Evolutionary conservation across 2,329 filamentous ascomycete species (phyloP).

Genomic region (Aspergillus ochraceus): DNA sequence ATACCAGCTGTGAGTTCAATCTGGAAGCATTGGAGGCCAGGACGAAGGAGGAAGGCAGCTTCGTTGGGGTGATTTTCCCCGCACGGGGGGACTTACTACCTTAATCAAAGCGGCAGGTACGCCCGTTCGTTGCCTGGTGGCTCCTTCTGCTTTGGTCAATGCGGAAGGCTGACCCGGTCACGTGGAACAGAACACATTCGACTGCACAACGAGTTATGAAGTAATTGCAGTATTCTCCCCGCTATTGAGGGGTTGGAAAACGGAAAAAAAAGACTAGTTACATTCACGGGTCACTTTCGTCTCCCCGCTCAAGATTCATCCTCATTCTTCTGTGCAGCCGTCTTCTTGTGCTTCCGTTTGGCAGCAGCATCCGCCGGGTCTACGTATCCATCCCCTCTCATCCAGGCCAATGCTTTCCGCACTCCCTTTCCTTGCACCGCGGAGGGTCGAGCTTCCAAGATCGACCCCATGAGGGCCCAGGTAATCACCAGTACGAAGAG

Average conservation of each 20-base stretch:
- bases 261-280: no score
- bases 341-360: slow-evolving; percentile 35
- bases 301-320: neutral
- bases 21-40: neutral
- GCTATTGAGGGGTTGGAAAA: neutral
- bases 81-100: neutral
- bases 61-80: neutral
- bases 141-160: neutral
- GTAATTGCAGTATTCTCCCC: neutral
- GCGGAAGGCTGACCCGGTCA: neutral
- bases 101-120: neutral
- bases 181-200: neutral
- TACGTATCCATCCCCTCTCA: slow-evolving; percentile 72
- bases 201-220: neutral
- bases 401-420: slow-evolving; percentile 71
- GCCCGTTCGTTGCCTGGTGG: neutral
- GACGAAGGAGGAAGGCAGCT: neutral
- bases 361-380: slow-evolving; percentile 61
- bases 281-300: neutral
- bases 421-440: slow-evolving; percentile 67
- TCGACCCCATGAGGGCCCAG: slow-evolving; percentile 72
- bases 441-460: slow-evolving; percentile 71
- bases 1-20: no score
- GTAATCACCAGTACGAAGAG: slow-evolving; percentile 79
- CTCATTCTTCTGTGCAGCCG: slow-evolving; percentile 15